A percentile compares a stretch with the other conserved stretches of the same genome.
Evolutionary conservation across 345 rosid genomes (phyloP).

Genomic region (Lenwebbia sp.): DNA sequence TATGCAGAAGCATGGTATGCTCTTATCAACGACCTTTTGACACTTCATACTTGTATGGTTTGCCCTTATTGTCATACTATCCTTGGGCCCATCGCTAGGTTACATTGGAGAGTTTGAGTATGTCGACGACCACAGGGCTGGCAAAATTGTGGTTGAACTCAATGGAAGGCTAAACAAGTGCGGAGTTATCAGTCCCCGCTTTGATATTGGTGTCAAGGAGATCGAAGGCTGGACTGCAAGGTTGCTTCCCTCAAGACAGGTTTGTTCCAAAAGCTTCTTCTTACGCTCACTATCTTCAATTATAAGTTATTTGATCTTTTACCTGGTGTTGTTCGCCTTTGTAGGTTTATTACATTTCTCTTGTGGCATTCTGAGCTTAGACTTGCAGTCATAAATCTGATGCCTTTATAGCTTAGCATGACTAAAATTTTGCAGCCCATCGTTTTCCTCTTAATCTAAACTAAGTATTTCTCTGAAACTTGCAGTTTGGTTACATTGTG

Average conservation of each 20-base stretch:
- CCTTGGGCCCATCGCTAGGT: slow-evolving; percentile 1
- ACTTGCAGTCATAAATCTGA: neutral
- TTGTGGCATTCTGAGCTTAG: neutral
- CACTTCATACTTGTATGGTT: neutral
- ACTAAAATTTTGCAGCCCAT: neutral
- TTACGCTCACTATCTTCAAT: neutral
- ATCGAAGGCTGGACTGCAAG: slow-evolving; percentile 47
- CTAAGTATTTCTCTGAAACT: neutral
- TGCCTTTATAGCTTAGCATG: too few relatives aligned
- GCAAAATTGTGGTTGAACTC: slow-evolving; percentile 37
- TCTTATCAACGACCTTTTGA: neutral
- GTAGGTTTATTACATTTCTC: neutral
- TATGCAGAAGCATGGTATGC: slow-evolving; percentile 47
- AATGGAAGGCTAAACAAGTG: slow-evolving; percentile 44
- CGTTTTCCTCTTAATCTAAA: neutral
- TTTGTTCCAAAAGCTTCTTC: neutral
- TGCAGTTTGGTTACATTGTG: slow-evolving; percentile 42
- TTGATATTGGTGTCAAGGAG: slow-evolving; percentile 36
- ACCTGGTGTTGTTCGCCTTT: neutral
- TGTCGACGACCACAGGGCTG: slow-evolving; percentile 41
- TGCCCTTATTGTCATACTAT: neutral
- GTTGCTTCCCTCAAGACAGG: slow-evolving; percentile 46
- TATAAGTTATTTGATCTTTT: neutral
- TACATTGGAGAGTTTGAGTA: slow-evolving; percentile 45
- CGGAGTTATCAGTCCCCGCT: slow-evolving; percentile 47